Evolutionary conservation across 441 rosid species (phyloP), one percentile per base, ranked within the genome.

Genomic region (Omphalea diandra): DNA sequence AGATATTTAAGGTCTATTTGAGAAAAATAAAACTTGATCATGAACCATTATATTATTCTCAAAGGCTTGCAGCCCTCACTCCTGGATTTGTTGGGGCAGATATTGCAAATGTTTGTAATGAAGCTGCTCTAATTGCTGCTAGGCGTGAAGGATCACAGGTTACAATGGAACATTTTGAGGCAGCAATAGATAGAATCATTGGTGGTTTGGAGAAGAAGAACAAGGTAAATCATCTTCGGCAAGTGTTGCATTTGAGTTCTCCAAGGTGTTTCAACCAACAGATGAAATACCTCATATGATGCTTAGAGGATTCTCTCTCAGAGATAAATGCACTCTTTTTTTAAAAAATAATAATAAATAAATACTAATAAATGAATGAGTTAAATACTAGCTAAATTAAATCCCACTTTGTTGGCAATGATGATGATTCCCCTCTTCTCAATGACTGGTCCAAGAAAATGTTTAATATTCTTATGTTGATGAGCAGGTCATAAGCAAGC

Each of bases 1-100:
- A 88, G 73, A 86, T 88, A 60, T 88, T 88, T 69, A 81, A 69
- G 61, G 79, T 89, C 70, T 89, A 89, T 73, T 71, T 84, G 82
- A 80, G 78, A 65, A 89, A 82, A 79, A 65, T 89, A 62, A 87
- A 85, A 80, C 88, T 89, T 67, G 88, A 89, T 78, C 79, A 78
- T 3, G 81, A 83, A 53, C 90, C 94, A 52, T 80, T 84, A 3
- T 87, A 53, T 78, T 85, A 77, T 79, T 87, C 94, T 15, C 86
- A 87, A 77, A 84, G 88, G 71, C 85, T 88, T 67, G 91, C 90
- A 52, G 88, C 94, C 61, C 87, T 88, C 44, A 85, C 91, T 58
- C 90, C 91, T 67, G 91, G 94, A 70, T 87, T 89, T 75, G 86
- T 87, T 63, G 90, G 92, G 65, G 92, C 90, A n/a, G 94, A 89